Percentiles rank a stretch among this genome's conserved stretches.
Conservation (phyloP, 805 yeast genomes). For the Naumovozyma castellii region DNA sequence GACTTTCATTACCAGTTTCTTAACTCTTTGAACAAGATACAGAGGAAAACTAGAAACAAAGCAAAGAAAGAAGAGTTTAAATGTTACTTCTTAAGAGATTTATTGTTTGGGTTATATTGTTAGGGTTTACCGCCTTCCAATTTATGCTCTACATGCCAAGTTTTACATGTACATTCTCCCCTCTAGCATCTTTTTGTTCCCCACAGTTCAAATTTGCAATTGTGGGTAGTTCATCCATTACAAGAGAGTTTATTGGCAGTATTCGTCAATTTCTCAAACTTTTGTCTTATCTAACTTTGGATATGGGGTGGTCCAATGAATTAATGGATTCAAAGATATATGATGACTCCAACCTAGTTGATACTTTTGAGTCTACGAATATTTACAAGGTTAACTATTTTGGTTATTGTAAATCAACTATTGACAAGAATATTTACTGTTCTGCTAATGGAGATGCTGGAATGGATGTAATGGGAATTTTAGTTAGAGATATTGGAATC, state of each 20-base stretch:
- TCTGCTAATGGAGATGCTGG: slow-evolving; percentile 14
- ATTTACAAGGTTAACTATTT: slow-evolving; percentile 18
- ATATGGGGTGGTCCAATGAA: slow-evolving; percentile 20
- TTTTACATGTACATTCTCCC: slow-evolving; percentile 16
- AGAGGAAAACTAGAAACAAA: background rate
- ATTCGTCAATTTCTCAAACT: slow-evolving; percentile 20
- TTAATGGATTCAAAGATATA: slow-evolving; percentile 12
- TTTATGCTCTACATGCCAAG: slow-evolving; percentile 19
- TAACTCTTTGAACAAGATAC: background rate
- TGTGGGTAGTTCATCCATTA: slow-evolving; percentile 14
- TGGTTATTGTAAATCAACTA: slow-evolving; percentile 23
- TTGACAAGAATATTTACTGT: slow-evolving; percentile 13
- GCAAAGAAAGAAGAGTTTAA: background rate
- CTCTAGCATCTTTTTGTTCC: slow-evolving; percentile 15
- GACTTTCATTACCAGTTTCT: background rate
- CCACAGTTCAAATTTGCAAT: slow-evolving; percentile 23
- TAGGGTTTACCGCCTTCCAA: slow-evolving; percentile 11
- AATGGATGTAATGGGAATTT: slow-evolving; percentile 19
- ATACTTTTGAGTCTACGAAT: slow-evolving; percentile 17
- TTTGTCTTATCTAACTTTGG: slow-evolving; percentile 24
- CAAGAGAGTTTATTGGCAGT: slow-evolving; percentile 18
- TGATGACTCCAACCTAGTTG: slow-evolving; percentile 22
- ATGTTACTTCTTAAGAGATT: slow-evolving; percentile 12
- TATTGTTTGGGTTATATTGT: slow-evolving; percentile 13
- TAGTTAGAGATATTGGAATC: slow-evolving; percentile 26